Base-by-base conservation (phyloP, 2,329 filamentous ascomycete species). In the Leptographium radiaticola region DNA sequence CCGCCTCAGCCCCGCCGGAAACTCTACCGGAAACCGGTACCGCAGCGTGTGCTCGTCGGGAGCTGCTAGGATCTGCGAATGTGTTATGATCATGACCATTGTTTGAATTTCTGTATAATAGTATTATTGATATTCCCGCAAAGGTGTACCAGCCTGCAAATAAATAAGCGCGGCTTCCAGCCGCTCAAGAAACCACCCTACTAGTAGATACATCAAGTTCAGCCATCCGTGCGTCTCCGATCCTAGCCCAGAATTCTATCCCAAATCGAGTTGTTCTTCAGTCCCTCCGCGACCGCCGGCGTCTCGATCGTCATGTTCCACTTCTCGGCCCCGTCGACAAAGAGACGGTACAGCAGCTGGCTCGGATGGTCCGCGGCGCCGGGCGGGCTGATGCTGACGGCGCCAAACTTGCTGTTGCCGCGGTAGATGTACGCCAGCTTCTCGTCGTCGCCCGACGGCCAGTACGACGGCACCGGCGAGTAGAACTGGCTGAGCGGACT, bases 401-500 rank as follows among this genome's bases (percentile, higher is more conserved):
- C 80, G 1, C 89, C 89, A 67, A 95, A 91, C 66, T 97, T 97
- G 58, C 84, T 89, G 63, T 89, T 90, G 1, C 91, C 91, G 55
- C 84, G 80, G 2, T 91, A 87, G 47, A 91, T 78, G 61, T 93
- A 95, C 81, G 91, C 88, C 59, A 97, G 75, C 64, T 84, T 77
- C 12, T 95, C 80, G 68, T 97, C 82, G 1, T 83, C 76, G 60
- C 94, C 89, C 1, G 77, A 80, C 68, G 96, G 89, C 60, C 75
- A 75, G 67, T 97, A 98, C 0, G 89, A 91, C 2, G 84, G 77
- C 30, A 91, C 71, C 0, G 93, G 93, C 6, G 93, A 78, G 61
- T 93, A 95, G 65, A 98, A 98, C 76, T 97, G 95, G 65, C 84
- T 94, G 51, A 98, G 67, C 0, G 93, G 93, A 53, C 87, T 93